Conservation (phyloP, 1,139 yeast genomes). For the Protomyces pachydermus region DNA sequence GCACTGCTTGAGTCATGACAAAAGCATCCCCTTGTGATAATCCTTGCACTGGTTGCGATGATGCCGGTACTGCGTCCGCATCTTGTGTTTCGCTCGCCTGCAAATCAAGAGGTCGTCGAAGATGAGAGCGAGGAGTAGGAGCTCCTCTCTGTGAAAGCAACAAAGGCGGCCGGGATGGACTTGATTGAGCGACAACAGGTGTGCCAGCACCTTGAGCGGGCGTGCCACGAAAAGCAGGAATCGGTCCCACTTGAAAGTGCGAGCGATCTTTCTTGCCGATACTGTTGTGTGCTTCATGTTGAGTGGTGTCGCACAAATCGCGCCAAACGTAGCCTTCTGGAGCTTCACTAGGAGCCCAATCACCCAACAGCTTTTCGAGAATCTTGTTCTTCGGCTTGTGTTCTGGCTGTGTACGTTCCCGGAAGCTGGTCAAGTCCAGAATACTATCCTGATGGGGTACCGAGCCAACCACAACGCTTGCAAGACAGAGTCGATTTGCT, state of each 20-base stretch:
- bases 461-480: background rate
- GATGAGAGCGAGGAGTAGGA: background rate
- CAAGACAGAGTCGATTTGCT: background rate
- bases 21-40: background rate
- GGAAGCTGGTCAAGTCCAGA: background rate
- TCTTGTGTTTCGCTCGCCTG: background rate
- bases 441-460: background rate
- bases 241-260: background rate
- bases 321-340: background rate
- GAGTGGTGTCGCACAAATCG: background rate
- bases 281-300: background rate
- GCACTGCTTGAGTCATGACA: background rate
- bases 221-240: background rate
- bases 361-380: background rate
- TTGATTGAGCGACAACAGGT: background rate
- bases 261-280: background rate
- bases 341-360: background rate
- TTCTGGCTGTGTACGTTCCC: background rate
- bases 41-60: background rate
- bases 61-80: background rate
- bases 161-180: background rate
- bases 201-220: background rate
- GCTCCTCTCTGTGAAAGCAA: background rate
- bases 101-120: background rate
- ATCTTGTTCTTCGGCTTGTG: background rate